Evolutionary conservation across 768 basidiomycete genomes (phyloP), one percentile per base, ranked within the genome.

Genomic region (Atractiella rhizophila): DNA sequence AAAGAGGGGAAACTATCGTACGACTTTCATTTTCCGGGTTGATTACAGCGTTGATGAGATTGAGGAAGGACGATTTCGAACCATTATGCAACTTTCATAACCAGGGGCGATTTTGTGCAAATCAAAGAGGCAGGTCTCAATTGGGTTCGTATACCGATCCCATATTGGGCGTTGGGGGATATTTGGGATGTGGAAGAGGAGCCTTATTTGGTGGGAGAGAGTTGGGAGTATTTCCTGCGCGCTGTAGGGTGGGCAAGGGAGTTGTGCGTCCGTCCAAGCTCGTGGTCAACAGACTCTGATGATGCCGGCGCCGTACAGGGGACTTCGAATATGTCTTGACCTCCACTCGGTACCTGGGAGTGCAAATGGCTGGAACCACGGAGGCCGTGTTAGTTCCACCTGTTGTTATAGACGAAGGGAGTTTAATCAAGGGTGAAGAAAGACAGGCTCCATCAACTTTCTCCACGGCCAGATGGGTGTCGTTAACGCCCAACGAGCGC

Each of bases 61-160:
- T n/a, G n/a, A n/a, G n/a, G n/a, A n/a, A n/a, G n/a, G n/a, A n/a
- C n/a, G n/a, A n/a, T n/a, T n/a, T n/a, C n/a, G n/a, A 64, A 72
- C 28, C 91, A 98, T 56, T 98, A 96, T 59, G 65, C 74, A 50
- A 88, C 86, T 1, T 96, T 94, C 58, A 82, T 96, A 79, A 96
- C 86, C 30, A 88, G 94, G 56, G 60, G 76, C 54, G 88, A 96
- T 57, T 94, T 94, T 55, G 85, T 83, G 12, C 62, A 77, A 51
- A 86, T 96, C 43, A 83, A 86, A 27, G 76, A 66, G 21, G 88
- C 86, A 11, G 91, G 91, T 24, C 70, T 98, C 45, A 94, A 91
- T 59, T 91, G 71, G 53, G 70, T 94, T 45, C 77, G 86, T 34
- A 79, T 96, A 34, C 78, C 88, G 1, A 57, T 96, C 39, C 71